Base-by-base conservation (phyloP, 1,284 basidiomycete genomes). In the Flammula alnicola region DNA sequence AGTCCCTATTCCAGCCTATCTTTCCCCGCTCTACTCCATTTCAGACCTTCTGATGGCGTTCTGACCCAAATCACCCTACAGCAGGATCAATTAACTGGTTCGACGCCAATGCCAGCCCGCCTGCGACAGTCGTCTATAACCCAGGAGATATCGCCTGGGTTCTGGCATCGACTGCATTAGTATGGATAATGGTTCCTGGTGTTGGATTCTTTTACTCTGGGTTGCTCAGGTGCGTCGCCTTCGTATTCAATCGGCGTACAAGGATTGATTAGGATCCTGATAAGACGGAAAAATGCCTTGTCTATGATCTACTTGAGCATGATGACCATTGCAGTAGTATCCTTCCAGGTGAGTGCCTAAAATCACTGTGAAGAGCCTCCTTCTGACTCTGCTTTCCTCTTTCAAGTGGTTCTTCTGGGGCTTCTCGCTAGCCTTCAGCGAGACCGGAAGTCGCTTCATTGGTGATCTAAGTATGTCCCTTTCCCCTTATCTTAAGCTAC, bases 101-200 rank as follows among this genome's bases (percentile, higher is more conserved):
- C n/a, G 57, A 64, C 41, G 33, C 50, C 41, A 26, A 49, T 44
- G 41, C 42, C 32, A 72, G 66, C 32, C 39, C 55, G 6, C 39
- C 51, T 1, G 64, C 63, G 7, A 58, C 57, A 1, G 52, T 62
- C 16, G 59, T 70, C 7, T 93, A 88, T 73, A 86, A 86, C 66
- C 73, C 81, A 19, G 91, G 91, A 55, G 89, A 94, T 68, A 89
- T 91, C 49, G 86, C 90, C 26, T 94, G 88, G 87, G 77, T 83
- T 44, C 71, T 91, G 52, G 71, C 81, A 4, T 80, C 79, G 9
- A 91, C 83, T 0, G 86, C 86, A 16, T 73, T 89, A 49, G 93
- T 96, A 22, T 95, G 88, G 83, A 79, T 96, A 70, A 97, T 97
- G 95, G 81, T 93, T 66, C 93, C 93, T 14, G 92, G 92, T 52